Evolutionary conservation across 805 yeast genomes (phyloP).

Genomic region (Kodamaea sagamina): DNA sequence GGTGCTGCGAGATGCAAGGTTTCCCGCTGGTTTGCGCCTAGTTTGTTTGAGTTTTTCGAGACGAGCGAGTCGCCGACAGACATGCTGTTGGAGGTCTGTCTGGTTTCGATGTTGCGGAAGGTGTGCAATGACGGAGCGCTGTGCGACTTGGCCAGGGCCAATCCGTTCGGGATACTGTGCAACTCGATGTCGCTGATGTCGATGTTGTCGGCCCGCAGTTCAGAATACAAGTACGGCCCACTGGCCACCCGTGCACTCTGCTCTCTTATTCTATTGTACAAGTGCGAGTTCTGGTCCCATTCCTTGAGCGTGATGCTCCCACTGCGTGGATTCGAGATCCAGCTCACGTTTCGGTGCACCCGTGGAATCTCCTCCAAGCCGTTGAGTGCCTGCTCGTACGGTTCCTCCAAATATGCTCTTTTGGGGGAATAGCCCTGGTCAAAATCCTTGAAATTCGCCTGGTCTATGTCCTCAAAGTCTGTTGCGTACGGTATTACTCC

Average conservation of each 20-base stretch:
- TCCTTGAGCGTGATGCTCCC: constrained; percentile 31
- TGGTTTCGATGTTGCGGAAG: constrained; percentile 25
- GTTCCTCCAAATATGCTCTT: constrained; percentile 7
- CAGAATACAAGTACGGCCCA: constrained; percentile 6
- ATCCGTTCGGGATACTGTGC: not conserved
- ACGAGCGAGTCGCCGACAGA: constrained; percentile 7
- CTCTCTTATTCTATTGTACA: constrained; percentile 26
- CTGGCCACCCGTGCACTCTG: constrained; percentile 15
- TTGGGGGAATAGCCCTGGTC: constrained; percentile 22
- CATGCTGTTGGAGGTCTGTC: constrained; percentile 14
- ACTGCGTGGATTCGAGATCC: constrained; percentile 11
- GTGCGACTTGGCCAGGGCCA: constrained; percentile 21
- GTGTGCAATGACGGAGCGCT: constrained; percentile 47
- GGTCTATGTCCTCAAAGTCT: constrained; percentile 26
- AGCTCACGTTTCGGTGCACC: constrained; percentile 12
- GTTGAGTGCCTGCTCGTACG: constrained; percentile 20
- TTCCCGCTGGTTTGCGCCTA: constrained; percentile 5
- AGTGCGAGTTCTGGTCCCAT: constrained; percentile 31
- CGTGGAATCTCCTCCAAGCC: constrained; percentile 34
- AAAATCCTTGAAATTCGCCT: constrained; percentile 23
- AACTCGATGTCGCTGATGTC: constrained; percentile 20
- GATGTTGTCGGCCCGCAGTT: constrained; percentile 23
- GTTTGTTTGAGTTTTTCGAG: not conserved
- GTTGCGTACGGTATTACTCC: constrained; percentile 24
- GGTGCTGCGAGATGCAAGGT: not conserved